phyloP scores from a whole-genome alignment of 1,284 basidiomycete genomes.

The Pyrrhoderma lamaoense region DNA sequence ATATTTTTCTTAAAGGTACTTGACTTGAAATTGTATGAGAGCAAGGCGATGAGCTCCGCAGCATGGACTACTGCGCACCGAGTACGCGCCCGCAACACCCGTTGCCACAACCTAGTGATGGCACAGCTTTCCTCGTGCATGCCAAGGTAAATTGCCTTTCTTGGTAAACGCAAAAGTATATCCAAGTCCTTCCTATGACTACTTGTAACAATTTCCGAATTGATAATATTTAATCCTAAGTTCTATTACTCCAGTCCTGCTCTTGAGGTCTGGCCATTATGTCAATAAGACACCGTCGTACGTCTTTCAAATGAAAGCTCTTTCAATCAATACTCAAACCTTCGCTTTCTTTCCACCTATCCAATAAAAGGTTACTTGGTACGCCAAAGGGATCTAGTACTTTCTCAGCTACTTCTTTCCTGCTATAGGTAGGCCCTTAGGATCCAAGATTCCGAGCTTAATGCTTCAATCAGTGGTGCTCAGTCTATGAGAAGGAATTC shows the following conservation, averaged over 20 bases:
- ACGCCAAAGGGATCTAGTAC: constrained; percentile 37
- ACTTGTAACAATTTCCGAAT: too few relatives aligned
- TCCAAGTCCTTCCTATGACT: too few relatives aligned
- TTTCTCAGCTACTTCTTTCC: constrained; percentile 35
- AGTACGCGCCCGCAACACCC: constrained; percentile 1
- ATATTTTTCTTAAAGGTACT: too few relatives aligned
- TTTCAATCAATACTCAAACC: constrained; percentile 28
- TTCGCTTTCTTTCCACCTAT: constrained; percentile 35
- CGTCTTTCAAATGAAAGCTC: neutral
- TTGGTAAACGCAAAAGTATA: too few relatives aligned
- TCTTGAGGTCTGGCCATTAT: too few relatives aligned
- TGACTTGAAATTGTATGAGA: neutral
- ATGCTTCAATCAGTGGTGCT: neutral
- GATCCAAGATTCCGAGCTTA: constrained; percentile 33
- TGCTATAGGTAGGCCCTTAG: constrained; percentile 31
- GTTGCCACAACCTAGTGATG: neutral
- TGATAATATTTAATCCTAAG: too few relatives aligned
- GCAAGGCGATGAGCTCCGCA: constrained; percentile 1
- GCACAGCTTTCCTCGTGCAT: neutral
- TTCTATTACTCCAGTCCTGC: too few relatives aligned
- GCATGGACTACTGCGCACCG: neutral
- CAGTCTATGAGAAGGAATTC: neutral
- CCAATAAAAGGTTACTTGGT: constrained; percentile 34
- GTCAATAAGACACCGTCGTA: too few relatives aligned
- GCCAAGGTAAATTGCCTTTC: neutral